Evolutionary conservation across 2,329 filamentous ascomycete genomes (phyloP), one percentile per base, ranked within the genome.

Genomic region (Escovopsis sp.): DNA sequence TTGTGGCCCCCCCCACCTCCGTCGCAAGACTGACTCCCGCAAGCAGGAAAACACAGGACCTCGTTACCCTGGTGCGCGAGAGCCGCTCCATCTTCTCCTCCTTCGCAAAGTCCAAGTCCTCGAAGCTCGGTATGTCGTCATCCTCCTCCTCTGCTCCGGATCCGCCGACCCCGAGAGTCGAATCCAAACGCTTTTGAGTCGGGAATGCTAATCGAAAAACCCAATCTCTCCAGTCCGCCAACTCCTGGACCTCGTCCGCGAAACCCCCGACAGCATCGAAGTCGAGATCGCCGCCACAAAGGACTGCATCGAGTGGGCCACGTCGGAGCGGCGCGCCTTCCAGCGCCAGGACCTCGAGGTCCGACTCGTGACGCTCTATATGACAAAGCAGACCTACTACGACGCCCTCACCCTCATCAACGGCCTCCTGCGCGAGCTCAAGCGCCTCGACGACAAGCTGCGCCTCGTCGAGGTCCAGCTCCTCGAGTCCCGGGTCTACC

Each of bases 271-370:
- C 66, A 91, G 86, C 54, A 83, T 83, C 69, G 91, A 98, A 61
- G 85, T 82, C 59, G 91, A 98, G 69, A 87, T 94, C 62, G 70
- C 80, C 61, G 86, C 95, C 55, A 98, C 91, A 58, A 94, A 94
- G 67, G 94, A 91, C 66, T 96, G 87, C 70, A 98, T 98, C 78
- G 89, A 96, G 68, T 98, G 91, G 91, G 91, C 91, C 39, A 85
- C 89, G 43, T 84, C 85, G 41, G 87, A 96, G 69, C 84, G 88
- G 55, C 83, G 91, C 59, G 85, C 86, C 47, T 98, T 98, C 73
- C 77, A 98, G 54, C 87, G 91, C 53, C 91, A 98, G 70, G 94
- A 94, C 64, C 85, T 98, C 59, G 87, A 98, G 72, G 94, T 89
- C 45, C 84, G 91, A 49, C 81, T 98, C 45, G 91, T 98, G 43